Conservation (phyloP, 768 basidiomycete species). For the Pleurotus ostreatus region DNA sequence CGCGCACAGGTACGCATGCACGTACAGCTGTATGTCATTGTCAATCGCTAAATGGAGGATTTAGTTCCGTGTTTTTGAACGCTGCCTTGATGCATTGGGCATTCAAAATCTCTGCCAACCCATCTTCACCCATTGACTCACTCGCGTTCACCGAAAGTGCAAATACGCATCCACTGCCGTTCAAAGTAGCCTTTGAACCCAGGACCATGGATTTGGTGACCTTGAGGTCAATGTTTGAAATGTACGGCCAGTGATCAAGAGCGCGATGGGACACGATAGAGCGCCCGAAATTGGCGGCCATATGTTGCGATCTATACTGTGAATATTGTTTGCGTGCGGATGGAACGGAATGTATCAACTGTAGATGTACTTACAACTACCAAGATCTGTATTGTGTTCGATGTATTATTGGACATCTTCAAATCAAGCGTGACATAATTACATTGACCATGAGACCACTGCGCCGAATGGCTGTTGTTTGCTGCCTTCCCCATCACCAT, state of each 20-base stretch:
- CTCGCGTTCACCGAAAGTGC: constrained; percentile 61
- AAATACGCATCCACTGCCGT: constrained; percentile 61
- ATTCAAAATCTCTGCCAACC: constrained; percentile 52
- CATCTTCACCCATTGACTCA: constrained; percentile 51
- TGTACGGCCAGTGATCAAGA: constrained; percentile 25
- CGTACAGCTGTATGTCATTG: constrained; percentile 5
- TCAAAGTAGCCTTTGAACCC: constrained; percentile 54
- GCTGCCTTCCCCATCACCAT: too few relatives aligned
- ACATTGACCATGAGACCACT: too few relatives aligned
- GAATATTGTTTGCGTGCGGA: too few relatives aligned
- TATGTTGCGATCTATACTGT: too few relatives aligned
- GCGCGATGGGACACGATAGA: too few relatives aligned
- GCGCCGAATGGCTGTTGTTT: too few relatives aligned
- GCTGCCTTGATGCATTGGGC: constrained; percentile 63
- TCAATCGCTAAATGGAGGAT: not conserved
- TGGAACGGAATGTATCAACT: too few relatives aligned
- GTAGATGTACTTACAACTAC: too few relatives aligned
- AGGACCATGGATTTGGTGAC: constrained; percentile 31
- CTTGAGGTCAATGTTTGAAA: constrained; percentile 35
- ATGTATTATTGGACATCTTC: too few relatives aligned
- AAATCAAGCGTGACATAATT: too few relatives aligned
- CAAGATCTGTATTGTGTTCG: too few relatives aligned
- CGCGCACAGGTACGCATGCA: constrained; percentile 35
- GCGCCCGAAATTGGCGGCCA: too few relatives aligned
- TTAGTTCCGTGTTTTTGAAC: constrained; percentile 64